A percentile compares a stretch with the other conserved stretches of the same genome.
Evolutionary conservation across 306 rosid species (phyloP).

Genomic region (Trifolium pratense): DNA sequence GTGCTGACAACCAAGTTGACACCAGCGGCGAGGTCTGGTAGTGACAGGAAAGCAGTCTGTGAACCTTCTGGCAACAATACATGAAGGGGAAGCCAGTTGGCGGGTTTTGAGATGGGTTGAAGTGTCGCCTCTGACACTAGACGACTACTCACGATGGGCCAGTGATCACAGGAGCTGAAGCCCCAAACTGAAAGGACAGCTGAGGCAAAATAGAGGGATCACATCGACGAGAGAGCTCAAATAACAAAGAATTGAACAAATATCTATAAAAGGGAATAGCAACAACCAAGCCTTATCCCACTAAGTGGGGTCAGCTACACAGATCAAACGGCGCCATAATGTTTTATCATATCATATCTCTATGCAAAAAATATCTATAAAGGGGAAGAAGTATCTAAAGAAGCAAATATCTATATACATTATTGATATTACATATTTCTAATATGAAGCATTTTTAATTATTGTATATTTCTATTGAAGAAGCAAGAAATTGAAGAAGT

Average conservation of each 20-base stretch:
- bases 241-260: background rate
- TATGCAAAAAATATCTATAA: too few relatives aligned
- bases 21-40: background rate
- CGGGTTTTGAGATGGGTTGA: background rate
- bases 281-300: too few relatives aligned
- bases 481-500: slow-evolving; percentile 26
- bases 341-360: too few relatives aligned
- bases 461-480: slow-evolving; percentile 27
- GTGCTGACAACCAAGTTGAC: background rate
- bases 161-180: background rate
- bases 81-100: background rate
- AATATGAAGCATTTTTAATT: slow-evolving; percentile 4
- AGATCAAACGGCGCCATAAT: too few relatives aligned
- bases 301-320: too few relatives aligned
- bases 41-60: background rate
- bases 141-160: slow-evolving; percentile 4
- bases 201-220: slow-evolving; percentile 3
- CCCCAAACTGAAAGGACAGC: background rate
- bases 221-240: background rate
- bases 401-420: background rate
- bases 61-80: background rate
- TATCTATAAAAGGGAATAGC: background rate
- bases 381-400: background rate
- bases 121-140: background rate
- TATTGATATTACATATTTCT: background rate